Base-by-base conservation (phyloP, 1,139 yeast species). In the Taphrina wiesneri region DNA sequence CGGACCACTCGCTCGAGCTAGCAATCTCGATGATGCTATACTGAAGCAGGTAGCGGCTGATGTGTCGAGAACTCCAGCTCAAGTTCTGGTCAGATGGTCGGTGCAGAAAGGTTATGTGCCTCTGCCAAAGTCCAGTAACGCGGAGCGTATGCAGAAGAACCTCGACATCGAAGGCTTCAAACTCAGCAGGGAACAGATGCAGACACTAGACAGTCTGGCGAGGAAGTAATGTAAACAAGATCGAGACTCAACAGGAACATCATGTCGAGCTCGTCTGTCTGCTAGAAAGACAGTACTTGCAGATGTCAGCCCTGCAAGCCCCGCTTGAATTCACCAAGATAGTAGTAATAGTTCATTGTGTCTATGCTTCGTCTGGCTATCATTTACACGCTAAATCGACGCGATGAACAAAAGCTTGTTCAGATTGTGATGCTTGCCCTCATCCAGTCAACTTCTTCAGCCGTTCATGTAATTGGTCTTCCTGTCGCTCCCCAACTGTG, bases 71-170 rank as follows among this genome's bases (percentile, higher is more conserved):
- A 70, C 79, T 1, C 76, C 80, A 2, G 83, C 81, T 36, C 82
- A 82, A 69, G 75, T 81, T 25, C 72, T 82, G 66, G 70, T 82
- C 45, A 75, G 78, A 62, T 83, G 85, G 85, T 71, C 74, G 53
- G 63, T 76, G 26, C 74, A 73, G 56, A 69, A 73, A 76, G 89
- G 87, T 51, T 81, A 85, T 62, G 85, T 86, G 34, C 88, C 86
- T 15, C 79, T 90, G 71, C 93, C 96, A 68, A 89, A 89, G 78
- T 85, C 93, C 34, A 82, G 83, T 41, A 85, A 82, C 36, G 82
- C 83, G 19, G 74, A 77, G 11, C 84, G 96, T 78, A 82, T 89
- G 69, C 81, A 75, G 60, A 77, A 82, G 65, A 90, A 90, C 77
- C 76, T 83, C 67, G 75, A 82, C 71, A 75, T 81, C 19, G 79